Conservation (phyloP, 805 yeast species). For the Hagleromyces aurorensis region DNA sequence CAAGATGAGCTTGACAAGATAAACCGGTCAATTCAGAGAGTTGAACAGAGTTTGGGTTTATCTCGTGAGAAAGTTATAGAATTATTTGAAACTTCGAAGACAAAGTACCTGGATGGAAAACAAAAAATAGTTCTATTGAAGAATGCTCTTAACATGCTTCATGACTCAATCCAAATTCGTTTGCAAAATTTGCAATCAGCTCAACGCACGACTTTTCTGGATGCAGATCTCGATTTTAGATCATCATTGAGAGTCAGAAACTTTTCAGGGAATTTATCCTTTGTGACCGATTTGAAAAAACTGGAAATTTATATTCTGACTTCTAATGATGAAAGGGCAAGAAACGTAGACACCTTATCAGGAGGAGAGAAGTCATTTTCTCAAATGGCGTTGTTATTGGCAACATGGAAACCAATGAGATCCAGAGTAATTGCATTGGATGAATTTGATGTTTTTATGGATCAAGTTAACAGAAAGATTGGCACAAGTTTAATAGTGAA, state of each 20-base stretch:
- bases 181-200: constrained; percentile 36
- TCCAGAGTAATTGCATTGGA: constrained; percentile 84
- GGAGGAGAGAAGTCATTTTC: constrained; percentile 97
- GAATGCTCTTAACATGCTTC: constrained; percentile 26
- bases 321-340: constrained; percentile 44
- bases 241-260: constrained; percentile 57
- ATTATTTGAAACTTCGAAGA: constrained; percentile 39
- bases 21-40: constrained; percentile 39
- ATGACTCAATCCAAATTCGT: constrained; percentile 38
- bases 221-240: constrained; percentile 50
- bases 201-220: constrained; percentile 36
- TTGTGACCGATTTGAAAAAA: constrained; percentile 47
- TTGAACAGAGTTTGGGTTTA: constrained; percentile 47
- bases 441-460: constrained; percentile 98
- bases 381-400: constrained; percentile 76
- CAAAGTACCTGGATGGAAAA: constrained; percentile 37
- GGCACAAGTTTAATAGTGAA: constrained; percentile 68
- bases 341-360: constrained; percentile 76
- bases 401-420: constrained; percentile 92
- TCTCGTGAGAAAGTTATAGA: constrained; percentile 47
- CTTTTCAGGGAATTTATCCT: constrained; percentile 62
- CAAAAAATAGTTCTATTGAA: constrained; percentile 33
- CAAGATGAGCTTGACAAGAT: constrained; percentile 41
- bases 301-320: constrained; percentile 56
- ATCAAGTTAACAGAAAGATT: constrained; percentile 75